phyloP scores from a whole-genome alignment of 2,329 filamentous ascomycete species.

The Hymenoscyphus infarciens region DNA sequence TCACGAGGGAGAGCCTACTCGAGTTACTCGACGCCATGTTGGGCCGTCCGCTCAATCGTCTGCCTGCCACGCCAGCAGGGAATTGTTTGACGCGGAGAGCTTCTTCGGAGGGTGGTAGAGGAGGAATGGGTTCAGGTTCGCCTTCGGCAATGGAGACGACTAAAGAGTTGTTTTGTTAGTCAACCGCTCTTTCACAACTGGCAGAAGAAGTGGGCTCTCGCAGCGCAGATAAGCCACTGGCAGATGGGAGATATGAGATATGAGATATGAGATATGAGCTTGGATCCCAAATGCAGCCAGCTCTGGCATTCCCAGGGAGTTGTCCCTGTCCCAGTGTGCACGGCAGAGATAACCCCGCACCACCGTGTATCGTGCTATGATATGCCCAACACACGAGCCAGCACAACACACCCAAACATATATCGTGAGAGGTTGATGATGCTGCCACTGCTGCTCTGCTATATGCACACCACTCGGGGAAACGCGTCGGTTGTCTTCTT shows the following conservation, averaged over 20 bases:
- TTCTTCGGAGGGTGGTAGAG: conserved; percentile 22
- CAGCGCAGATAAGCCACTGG: too few relatives aligned
- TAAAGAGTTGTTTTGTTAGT: conserved; percentile 9
- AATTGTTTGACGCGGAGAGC: conserved; percentile 28
- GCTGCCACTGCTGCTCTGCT: background rate
- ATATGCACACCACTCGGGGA: background rate
- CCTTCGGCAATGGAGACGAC: conserved; percentile 35
- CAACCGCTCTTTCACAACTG: background rate
- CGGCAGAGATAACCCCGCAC: background rate
- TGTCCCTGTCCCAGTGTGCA: background rate
- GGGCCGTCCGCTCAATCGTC: conserved; percentile 29
- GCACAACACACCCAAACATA: background rate
- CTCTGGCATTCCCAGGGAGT: background rate
- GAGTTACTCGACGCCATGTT: conserved; percentile 21
- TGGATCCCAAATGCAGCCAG: background rate
- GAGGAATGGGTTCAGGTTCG: conserved; percentile 20
- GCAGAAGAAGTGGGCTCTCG: conserved; percentile 1
- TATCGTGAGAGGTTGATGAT: background rate
- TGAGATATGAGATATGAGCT: background rate
- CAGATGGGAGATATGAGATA: background rate
- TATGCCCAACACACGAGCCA: background rate
- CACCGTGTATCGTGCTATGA: background rate
- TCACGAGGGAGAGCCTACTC: conserved; percentile 26
- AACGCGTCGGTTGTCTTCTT: background rate
- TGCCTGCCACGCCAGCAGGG: conserved; percentile 22